phyloP scores from a whole-genome alignment of 108 stramenopile genomes.

The Mayamaea pseudoterrestris region DNA sequence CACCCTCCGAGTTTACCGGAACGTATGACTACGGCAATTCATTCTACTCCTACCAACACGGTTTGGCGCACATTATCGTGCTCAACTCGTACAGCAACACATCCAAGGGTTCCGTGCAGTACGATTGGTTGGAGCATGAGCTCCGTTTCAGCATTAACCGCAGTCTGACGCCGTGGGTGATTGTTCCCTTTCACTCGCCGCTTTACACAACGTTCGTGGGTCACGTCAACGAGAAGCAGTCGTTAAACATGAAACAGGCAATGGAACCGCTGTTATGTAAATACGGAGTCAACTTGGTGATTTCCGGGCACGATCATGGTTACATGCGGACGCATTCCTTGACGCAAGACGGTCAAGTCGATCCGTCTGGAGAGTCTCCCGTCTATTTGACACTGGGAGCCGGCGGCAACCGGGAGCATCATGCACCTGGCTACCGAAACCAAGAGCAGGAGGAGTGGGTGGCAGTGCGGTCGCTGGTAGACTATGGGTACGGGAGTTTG shows the following conservation, averaged over 20 bases:
- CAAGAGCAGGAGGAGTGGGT: slow-evolving; percentile 69
- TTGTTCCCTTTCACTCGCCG: slow-evolving; percentile 71
- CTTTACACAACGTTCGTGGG: slow-evolving; percentile 69
- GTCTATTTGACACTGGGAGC: slow-evolving; percentile 89
- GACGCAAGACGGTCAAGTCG: slow-evolving; percentile 16
- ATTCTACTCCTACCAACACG: slow-evolving; percentile 62
- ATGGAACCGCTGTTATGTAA: slow-evolving; percentile 67
- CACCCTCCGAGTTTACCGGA: slow-evolving; percentile 24
- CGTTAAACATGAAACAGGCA: slow-evolving; percentile 29
- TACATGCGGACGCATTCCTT: slow-evolving; percentile 69
- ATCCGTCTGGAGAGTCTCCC: slow-evolving; percentile 23
- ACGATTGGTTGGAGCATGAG: slow-evolving; percentile 52
- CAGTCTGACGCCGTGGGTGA: slow-evolving; percentile 63
- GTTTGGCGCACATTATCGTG: slow-evolving; percentile 61
- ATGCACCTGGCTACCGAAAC: slow-evolving; percentile 31
- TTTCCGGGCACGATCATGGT: slow-evolving; percentile 89
- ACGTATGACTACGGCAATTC: slow-evolving; percentile 76
- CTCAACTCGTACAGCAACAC: slow-evolving; percentile 63
- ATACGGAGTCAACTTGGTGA: slow-evolving; percentile 73
- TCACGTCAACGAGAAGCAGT: slow-evolving; percentile 34
- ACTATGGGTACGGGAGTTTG: slow-evolving; percentile 78
- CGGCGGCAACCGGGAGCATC: slow-evolving; percentile 83
- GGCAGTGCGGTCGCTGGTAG: slow-evolving; percentile 58
- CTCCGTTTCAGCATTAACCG: slow-evolving; percentile 26
- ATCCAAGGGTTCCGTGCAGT: slow-evolving; percentile 33